These are phyloP conservation scores for Royoungia palumana DNA, from an alignment of 768 basidiomycete species.

Conservation along the genomic window DNA sequence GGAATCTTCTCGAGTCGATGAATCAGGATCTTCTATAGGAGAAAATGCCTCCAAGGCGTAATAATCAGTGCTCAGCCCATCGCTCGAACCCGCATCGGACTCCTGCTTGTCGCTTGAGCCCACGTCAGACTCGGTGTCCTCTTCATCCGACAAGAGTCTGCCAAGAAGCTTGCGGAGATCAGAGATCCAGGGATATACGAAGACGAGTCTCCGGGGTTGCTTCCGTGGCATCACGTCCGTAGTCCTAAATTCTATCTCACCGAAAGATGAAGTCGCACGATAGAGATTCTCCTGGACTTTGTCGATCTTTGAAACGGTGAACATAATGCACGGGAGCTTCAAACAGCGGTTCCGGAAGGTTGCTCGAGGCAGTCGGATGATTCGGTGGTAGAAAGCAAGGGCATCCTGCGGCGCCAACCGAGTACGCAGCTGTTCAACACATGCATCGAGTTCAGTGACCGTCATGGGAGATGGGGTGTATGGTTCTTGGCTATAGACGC, in stretches of 20 bases:
- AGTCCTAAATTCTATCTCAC: constrained; percentile 3
- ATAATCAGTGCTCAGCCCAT: not conserved
- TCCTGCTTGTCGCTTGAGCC: too few species aligned
- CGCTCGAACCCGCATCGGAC: not conserved
- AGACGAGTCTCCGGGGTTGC: not conserved
- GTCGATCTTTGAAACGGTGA: too few species aligned
- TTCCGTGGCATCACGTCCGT: not conserved
- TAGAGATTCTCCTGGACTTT: too few species aligned
- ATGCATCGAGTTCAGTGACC: not conserved
- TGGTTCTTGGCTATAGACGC: not conserved
- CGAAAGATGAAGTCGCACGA: not conserved
- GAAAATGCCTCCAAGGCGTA: too few species aligned
- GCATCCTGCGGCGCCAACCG: not conserved
- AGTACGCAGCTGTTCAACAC: not conserved
- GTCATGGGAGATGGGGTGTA: not conserved
- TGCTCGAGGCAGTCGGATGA: not conserved
- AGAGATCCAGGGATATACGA: constrained; percentile 12
- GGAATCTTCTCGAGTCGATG: too few species aligned
- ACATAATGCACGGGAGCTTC: too few species aligned
- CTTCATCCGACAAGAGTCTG: too few species aligned
- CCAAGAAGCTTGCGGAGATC: constrained; percentile 1
- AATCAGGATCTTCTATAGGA: too few species aligned
- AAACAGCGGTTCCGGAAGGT: too few species aligned
- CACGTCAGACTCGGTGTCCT: too few species aligned
- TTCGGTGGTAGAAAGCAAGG: not conserved